Conservation (phyloP, 2,329 filamentous ascomycete genomes). For the Diaporthe caulivora region DNA sequence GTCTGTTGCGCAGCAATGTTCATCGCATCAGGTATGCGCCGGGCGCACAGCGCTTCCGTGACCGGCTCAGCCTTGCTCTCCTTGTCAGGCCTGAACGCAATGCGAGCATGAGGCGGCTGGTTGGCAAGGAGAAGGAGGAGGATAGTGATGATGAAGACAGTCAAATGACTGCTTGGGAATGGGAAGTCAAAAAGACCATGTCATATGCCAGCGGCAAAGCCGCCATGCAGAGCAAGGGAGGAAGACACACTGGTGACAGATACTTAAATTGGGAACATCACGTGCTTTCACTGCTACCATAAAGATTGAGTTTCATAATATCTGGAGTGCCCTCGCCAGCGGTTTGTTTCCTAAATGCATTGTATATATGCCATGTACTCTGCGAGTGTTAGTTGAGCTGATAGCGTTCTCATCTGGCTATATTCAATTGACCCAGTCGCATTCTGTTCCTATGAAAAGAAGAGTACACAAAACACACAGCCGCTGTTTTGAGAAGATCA, state of each 20-base stretch:
- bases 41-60: constrained; percentile 4
- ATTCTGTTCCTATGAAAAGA: too few relatives aligned
- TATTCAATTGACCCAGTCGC: too few relatives aligned
- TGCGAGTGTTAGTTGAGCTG: too few relatives aligned
- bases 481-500: too few relatives aligned
- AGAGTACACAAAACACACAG: too few relatives aligned
- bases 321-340: too few relatives aligned
- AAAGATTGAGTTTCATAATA: too few relatives aligned
- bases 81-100: constrained; percentile 28
- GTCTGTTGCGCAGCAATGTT: constrained; percentile 44
- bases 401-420: too few relatives aligned
- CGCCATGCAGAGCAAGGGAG: constrained; percentile 14
- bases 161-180: constrained; percentile 25
- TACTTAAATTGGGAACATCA: not conserved
- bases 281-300: not conserved
- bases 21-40: constrained; percentile 42
- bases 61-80: constrained; percentile 27
- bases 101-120: constrained; percentile 19
- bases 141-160: not conserved
- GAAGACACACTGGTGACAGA: not conserved
- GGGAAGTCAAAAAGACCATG: constrained; percentile 21
- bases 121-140: not conserved
- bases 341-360: too few relatives aligned
- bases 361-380: too few relatives aligned
- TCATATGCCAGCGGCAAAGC: constrained; percentile 1